Evolutionary conservation across 1,284 basidiomycete species (phyloP).

Genomic region (Microbotryum saponariae): DNA sequence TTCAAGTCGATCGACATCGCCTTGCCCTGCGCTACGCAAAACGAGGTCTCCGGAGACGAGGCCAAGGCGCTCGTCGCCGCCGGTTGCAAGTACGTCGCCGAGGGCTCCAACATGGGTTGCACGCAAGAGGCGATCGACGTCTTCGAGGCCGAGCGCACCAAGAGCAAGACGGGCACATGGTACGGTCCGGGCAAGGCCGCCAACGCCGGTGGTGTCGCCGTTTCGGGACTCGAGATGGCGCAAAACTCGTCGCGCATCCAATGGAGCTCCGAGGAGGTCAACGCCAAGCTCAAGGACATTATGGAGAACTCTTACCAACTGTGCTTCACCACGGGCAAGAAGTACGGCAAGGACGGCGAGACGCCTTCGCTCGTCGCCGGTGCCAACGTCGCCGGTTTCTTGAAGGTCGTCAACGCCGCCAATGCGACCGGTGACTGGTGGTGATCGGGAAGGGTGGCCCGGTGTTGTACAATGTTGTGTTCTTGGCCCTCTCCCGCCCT

Average conservation of each 20-base stretch:
- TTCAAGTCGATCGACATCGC: conserved; percentile 61
- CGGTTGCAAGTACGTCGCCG: conserved; percentile 65
- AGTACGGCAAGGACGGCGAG: conserved; percentile 53
- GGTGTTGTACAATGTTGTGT: background rate
- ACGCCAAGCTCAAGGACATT: conserved; percentile 63
- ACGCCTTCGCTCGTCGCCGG: conserved; percentile 52
- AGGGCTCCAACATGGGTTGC: conserved; percentile 52
- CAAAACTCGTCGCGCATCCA: conserved; percentile 64
- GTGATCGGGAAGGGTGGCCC: conserved; percentile 42
- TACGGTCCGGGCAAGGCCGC: conserved; percentile 66
- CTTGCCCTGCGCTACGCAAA: conserved; percentile 68
- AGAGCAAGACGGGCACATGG: conserved; percentile 51
- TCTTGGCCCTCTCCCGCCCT: too few species aligned
- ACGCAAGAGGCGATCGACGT: conserved; percentile 58
- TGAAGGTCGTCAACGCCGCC: conserved; percentile 59
- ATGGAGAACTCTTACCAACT: conserved; percentile 61
- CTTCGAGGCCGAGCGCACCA: conserved; percentile 57
- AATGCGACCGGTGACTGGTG: conserved; percentile 65
- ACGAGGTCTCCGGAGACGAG: conserved; percentile 64
- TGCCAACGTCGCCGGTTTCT: conserved; percentile 69
- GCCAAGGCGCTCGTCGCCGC: conserved; percentile 62
- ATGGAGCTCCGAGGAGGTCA: conserved; percentile 62
- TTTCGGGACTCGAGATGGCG: conserved; percentile 70
- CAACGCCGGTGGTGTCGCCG: conserved; percentile 51
- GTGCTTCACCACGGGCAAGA: conserved; percentile 52